These are phyloP conservation scores for Ceratocystis ficicola DNA, from an alignment of 2,329 filamentous ascomycete species.

Conservation along the genomic window DNA sequence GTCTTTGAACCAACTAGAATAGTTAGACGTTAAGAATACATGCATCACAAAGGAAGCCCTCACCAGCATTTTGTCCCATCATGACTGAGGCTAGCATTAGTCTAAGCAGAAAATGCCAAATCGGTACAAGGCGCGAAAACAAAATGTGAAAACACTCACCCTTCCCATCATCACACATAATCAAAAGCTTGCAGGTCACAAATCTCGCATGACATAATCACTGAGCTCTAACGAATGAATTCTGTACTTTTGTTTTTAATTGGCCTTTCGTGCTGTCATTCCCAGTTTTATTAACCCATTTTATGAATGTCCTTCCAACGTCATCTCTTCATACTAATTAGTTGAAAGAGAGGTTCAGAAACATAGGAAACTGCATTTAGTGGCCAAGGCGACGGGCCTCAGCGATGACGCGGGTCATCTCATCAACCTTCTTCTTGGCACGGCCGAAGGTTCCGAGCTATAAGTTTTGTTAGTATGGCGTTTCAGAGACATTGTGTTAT, in stretches of 20 bases:
- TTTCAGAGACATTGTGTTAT: background rate
- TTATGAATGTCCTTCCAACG: conserved; percentile 12
- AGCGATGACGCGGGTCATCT: conserved; percentile 95
- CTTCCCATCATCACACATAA: background rate
- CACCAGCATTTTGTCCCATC: too few relatives aligned
- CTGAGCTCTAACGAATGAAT: background rate
- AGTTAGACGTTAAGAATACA: too few relatives aligned
- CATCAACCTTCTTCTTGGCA: conserved; percentile 99
- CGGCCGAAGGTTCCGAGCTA: conserved; percentile 97
- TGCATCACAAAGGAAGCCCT: too few relatives aligned
- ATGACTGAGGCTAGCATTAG: too few relatives aligned
- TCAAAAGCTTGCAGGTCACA: background rate
- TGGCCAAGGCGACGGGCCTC: conserved; percentile 65
- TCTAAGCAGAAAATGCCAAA: too few relatives aligned
- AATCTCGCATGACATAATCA: background rate
- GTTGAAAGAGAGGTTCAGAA: conserved; percentile 8
- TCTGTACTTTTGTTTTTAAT: conserved; percentile 19
- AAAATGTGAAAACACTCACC: background rate
- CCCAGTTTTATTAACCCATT: conserved; percentile 19
- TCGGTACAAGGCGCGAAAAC: background rate
- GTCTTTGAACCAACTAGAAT: background rate
- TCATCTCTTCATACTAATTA: background rate
- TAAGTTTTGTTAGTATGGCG: conserved; percentile 25
- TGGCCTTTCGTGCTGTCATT: conserved; percentile 22
- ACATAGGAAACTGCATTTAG: conserved; percentile 33